Base-by-base conservation (phyloP, 495 filamentous ascomycete species). In the Aspergillus ellipticus region DNA sequence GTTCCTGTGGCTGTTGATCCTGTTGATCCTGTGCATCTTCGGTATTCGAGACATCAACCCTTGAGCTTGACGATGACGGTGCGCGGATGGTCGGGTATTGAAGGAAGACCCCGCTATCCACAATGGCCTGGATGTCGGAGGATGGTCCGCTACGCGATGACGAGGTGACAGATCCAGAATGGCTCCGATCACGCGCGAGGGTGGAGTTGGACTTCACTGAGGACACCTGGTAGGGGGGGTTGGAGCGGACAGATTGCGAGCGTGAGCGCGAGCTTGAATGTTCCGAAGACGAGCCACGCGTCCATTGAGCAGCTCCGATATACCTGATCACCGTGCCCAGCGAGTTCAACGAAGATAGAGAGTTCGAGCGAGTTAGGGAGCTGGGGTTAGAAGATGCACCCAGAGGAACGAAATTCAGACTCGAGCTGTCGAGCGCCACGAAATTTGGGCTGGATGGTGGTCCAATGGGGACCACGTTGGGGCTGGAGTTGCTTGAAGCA, bases 31-130 rank as follows among this genome's bases (percentile, higher is more conserved):
- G n/a, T n/a, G 45, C 47, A 39, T 58, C 68, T 17, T 64, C 61
- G 5, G 61, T 60, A 9, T 66, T 55, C 3, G 77, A 76, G 9
- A 66, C 62, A 19, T 79, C 75, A 10, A 73, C 73, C 53, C 74
- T 72, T 15, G 78, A 80, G 31, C 77, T 74, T 37, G 78, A 75
- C 11, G 70, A 72, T 3, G 77, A 77, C 13, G 78, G 77, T 0
- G 65, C 73, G 29, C 73, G 74, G 41, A 81, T 73, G 1, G 71
- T 71, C 0, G 79, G 74, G 53, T 77, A 81, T 42, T 81, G 78
- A 41, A 82, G 63, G n/a, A 68, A 71, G 0, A 74, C 48, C 6
- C 67, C 73, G 51, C 63, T 77, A 41, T 76, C 73, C 26, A 73
- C 70, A n/a, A 69, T 68, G 29, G 67, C 60, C 42, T 72, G 69